These are phyloP conservation scores for Linum trigynum DNA, from an alignment of 345 rosid genomes.

Conservation along the genomic window DNA sequence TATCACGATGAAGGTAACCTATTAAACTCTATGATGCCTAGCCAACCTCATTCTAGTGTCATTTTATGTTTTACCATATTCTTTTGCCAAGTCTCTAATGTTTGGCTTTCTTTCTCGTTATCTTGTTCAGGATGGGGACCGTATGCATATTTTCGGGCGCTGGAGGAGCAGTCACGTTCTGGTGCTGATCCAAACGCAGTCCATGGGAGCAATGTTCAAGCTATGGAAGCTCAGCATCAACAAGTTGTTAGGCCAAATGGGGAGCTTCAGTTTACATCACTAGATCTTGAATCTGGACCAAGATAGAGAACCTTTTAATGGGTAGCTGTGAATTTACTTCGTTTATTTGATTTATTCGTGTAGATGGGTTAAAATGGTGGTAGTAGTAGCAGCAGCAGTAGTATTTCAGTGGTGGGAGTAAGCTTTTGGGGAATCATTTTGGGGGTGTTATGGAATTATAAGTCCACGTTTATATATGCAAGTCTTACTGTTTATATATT, in stretches of 20 bases:
- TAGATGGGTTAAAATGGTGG: neutral
- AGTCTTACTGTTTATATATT: too few relatives aligned
- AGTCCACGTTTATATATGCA: too few relatives aligned
- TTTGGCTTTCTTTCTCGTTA: neutral
- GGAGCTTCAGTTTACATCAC: neutral
- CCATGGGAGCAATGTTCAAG: neutral
- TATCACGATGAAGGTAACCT: constrained; percentile 29
- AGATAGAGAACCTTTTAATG: neutral
- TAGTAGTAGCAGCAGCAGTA: too few relatives aligned
- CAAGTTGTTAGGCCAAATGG: neutral
- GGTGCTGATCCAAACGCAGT: neutral
- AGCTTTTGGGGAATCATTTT: too few relatives aligned
- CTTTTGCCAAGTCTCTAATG: neutral
- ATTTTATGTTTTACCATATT: neutral
- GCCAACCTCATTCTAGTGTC: neutral
- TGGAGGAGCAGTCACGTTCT: constrained; percentile 22
- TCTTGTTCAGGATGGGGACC: constrained; percentile 47
- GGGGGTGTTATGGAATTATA: too few relatives aligned
- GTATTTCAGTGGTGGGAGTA: too few relatives aligned
- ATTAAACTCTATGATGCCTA: neutral
- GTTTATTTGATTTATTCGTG: neutral
- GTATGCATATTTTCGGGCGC: constrained; percentile 35
- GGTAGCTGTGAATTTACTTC: neutral
- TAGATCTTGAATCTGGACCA: constrained; percentile 1
- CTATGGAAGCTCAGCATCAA: neutral